Base-by-base conservation (phyloP, 2,329 filamentous ascomycete genomes). In the Cordyceps sp. region DNA sequence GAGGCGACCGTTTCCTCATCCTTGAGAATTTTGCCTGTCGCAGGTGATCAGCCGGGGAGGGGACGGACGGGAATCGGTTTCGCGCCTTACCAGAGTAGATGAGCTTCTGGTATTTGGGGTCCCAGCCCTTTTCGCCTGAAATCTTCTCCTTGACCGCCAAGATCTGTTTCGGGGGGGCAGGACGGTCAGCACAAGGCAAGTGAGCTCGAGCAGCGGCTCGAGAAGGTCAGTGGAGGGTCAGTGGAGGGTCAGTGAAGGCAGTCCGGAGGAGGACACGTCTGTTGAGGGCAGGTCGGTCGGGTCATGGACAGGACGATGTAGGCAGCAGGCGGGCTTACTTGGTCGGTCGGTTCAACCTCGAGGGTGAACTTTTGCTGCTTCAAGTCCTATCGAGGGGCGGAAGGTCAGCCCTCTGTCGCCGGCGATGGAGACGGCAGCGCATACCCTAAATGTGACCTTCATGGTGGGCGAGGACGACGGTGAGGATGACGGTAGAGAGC, bases 341-440 rank as follows among this genome's bases (percentile, higher is more conserved):
- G 81, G 54, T 94, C 86, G 42, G 80, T 77, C 41, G 86, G 83
- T 58, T 96, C 86, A 51, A 85, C 83, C 45, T 96, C 88, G 65
- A 98, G 80, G 50, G 78, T 76, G 62, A 98, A 98, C 67, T 94
- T 94, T 58, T 94, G 82, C 61, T 96, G 90, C 69, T 94, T 96
- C 51, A 98, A 71, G 65, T 98, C 90, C 86, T 94, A 47, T 22
- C 45, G 15, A 16, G 10, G 19, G 12, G 13, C 20, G 16, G 25
- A 15, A 15, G 26, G 33, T 28, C 17, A 38, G 33, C 32, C n/a
- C n/a, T 22, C 12, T 17, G 27, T 19, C 7, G 29, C 13, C 30
- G 4, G 21, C 26, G 25, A 32, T 33, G 31, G 37, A 39, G 44
- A 46, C 63, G 39, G 18, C n/a, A n/a, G n/a, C n/a, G n/a, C 18